A percentile compares a stretch with the other conserved stretches of the same genome.
Conservation (phyloP, 2,329 filamentous ascomycete species). For the Cladophialophora carrionii region DNA sequence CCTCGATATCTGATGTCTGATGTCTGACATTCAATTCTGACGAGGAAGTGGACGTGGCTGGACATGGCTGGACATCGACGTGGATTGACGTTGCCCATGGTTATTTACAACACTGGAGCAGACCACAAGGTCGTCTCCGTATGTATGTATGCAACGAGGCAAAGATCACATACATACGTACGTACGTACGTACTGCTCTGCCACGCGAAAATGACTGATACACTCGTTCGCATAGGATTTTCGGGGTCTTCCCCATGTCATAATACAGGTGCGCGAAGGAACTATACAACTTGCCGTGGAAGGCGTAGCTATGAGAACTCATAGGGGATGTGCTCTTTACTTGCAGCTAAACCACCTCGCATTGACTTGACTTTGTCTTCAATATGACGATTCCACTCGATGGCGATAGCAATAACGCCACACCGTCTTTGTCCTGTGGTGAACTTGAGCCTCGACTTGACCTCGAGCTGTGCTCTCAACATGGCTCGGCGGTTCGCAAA, state of each 20-base stretch:
- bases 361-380: background rate
- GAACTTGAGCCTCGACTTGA: background rate
- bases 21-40: background rate
- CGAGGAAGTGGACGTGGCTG: background rate
- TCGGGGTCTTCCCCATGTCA: too few species aligned
- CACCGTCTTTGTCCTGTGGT: background rate
- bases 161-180: background rate
- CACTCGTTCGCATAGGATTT: too few species aligned
- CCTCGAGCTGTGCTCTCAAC: background rate
- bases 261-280: background rate
- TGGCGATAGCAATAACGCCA: background rate
- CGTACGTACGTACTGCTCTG: too few species aligned
- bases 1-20: too few species aligned
- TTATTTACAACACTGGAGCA: too few species aligned
- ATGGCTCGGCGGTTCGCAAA: background rate
- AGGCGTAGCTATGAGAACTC: background rate
- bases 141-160: too few species aligned
- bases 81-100: background rate
- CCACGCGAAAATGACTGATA: too few species aligned
- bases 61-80: too few species aligned
- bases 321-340: background rate
- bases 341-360: background rate
- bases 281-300: background rate
- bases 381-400: background rate
- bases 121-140: background rate